phyloP scores from a whole-genome alignment of 2,329 filamentous ascomycete genomes.

The Fusarium sulawesiense region DNA sequence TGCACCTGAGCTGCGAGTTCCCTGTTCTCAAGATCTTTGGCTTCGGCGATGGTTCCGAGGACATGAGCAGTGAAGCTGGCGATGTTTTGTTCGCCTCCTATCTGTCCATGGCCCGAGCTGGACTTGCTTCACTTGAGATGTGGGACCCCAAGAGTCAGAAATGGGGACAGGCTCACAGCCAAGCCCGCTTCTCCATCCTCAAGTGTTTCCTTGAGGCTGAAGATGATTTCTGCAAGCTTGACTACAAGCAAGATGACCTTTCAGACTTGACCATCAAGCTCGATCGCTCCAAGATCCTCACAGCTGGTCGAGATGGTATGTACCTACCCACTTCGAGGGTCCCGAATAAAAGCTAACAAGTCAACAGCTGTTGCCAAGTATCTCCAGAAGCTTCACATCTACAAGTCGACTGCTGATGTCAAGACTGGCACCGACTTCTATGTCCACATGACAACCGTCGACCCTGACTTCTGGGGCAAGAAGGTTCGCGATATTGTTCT shows the following conservation, averaged over 20 bases:
- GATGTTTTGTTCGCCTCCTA: constrained; percentile 91
- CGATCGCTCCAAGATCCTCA: constrained; percentile 87
- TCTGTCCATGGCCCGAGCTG: constrained; percentile 93
- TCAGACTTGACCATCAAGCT: constrained; percentile 85
- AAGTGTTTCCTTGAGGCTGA: constrained; percentile 86
- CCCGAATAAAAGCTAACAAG: constrained; percentile 39
- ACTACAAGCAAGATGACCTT: constrained; percentile 77
- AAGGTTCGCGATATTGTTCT: constrained; percentile 82
- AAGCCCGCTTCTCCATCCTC: constrained; percentile 90
- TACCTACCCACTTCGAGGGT: not conserved
- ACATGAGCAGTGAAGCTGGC: constrained; percentile 81
- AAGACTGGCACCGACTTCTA: constrained; percentile 83
- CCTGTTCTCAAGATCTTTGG: constrained; percentile 90
- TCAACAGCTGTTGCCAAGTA: constrained; percentile 80
- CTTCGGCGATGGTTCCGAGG: constrained; percentile 79
- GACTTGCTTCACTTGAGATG: constrained; percentile 87
- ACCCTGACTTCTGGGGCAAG: constrained; percentile 83
- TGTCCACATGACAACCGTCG: constrained; percentile 83
- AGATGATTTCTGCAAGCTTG: constrained; percentile 86
- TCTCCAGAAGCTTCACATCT: constrained; percentile 91
- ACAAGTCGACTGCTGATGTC: constrained; percentile 90
- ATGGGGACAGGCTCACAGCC: constrained; percentile 93
- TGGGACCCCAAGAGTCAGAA: constrained; percentile 93
- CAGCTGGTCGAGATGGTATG: constrained; percentile 76
- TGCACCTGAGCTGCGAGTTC: constrained; percentile 91